Percentiles rank a stretch among this genome's conserved stretches.
Conservation (phyloP, 2,329 filamentous ascomycete genomes). For the Neurospora sp. region DNA sequence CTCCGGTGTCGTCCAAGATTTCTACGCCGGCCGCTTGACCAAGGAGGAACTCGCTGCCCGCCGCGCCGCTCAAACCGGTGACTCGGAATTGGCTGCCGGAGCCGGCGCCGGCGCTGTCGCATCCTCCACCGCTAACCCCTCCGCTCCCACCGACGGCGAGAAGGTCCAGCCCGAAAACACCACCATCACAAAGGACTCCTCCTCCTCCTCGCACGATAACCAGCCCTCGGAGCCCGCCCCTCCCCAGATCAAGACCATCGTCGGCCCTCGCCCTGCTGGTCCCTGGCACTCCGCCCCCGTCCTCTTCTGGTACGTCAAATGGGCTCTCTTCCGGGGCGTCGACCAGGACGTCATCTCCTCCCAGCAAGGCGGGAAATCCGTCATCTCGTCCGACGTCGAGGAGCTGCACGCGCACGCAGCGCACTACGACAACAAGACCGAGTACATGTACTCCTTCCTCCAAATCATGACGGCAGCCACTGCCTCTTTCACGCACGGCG, state of each 20-base stretch:
- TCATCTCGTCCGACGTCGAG: constrained; percentile 42
- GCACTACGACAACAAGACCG: constrained; percentile 53
- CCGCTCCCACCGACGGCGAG: constrained; percentile 15
- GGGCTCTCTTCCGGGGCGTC: constrained; percentile 36
- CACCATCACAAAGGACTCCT: not conserved
- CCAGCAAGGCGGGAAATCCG: constrained; percentile 24
- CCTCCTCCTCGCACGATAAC: constrained; percentile 6
- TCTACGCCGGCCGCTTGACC: constrained; percentile 48
- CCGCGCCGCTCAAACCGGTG: constrained; percentile 20
- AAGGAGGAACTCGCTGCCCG: constrained; percentile 39
- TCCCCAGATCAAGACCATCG: constrained; percentile 20
- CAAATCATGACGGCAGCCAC: constrained; percentile 52
- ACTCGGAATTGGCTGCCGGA: constrained; percentile 9
- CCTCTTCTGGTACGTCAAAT: constrained; percentile 36
- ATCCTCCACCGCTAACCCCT: not conserved
- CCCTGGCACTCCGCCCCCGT: constrained; percentile 33
- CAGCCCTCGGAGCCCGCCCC: constrained; percentile 1
- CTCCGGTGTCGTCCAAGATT: constrained; percentile 37
- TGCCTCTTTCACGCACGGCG: constrained; percentile 56
- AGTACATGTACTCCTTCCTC: constrained; percentile 51
- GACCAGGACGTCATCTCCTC: constrained; percentile 31
- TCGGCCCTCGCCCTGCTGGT: constrained; percentile 32
- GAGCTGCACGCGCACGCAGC: constrained; percentile 46
- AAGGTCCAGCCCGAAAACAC: constrained; percentile 15
- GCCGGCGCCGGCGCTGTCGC: constrained; percentile 1